Conservation (phyloP, 2,329 filamentous ascomycete genomes). For the Trichoderma harzianum region DNA sequence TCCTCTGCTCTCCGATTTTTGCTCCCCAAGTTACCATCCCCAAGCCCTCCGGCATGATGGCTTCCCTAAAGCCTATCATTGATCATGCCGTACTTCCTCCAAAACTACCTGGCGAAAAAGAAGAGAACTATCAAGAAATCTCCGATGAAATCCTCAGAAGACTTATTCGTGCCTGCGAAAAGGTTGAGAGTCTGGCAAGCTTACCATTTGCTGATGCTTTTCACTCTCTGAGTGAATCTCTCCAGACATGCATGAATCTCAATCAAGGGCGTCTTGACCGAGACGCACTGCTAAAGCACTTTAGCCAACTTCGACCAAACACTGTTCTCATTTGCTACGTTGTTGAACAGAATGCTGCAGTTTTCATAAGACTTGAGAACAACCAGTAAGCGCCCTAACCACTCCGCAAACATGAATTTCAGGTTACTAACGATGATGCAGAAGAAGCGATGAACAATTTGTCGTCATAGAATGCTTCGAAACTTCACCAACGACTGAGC, state of each 20-base stretch:
- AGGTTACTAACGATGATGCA: background rate
- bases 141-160: slow-evolving; percentile 10
- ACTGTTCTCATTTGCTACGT: slow-evolving; percentile 21
- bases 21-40: background rate
- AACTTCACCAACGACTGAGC: slow-evolving; percentile 53
- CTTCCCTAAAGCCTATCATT: slow-evolving; percentile 20
- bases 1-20: background rate
- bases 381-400: slow-evolving; percentile 19
- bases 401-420: background rate
- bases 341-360: slow-evolving; percentile 31
- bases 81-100: slow-evolving; percentile 27
- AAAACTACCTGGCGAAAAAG: slow-evolving; percentile 18
- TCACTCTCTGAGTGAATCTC: background rate
- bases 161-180: slow-evolving; percentile 12
- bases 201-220: background rate
- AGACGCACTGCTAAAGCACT: background rate
- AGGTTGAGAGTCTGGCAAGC: background rate
- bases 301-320: background rate
- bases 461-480: slow-evolving; percentile 57
- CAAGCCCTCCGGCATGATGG: slow-evolving; percentile 11
- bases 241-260: background rate
- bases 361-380: slow-evolving; percentile 26
- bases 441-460: slow-evolving; percentile 16
- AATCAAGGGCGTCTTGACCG: background rate
- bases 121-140: slow-evolving; percentile 15